phyloP scores from a whole-genome alignment of 257 asterid species.

The Solanum gracilifrons region DNA sequence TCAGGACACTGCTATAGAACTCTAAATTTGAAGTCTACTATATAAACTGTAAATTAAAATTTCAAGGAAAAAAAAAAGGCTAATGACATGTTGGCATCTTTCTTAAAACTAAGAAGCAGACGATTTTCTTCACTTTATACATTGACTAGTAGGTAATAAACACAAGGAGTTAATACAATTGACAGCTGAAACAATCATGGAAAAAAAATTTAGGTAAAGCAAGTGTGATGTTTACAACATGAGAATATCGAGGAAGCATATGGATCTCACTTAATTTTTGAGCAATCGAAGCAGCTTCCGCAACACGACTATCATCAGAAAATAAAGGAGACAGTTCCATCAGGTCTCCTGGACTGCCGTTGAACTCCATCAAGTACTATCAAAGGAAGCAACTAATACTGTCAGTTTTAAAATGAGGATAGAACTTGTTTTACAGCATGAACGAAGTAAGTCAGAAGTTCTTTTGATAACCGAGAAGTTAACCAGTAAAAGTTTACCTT shows the following conservation, averaged over 20 bases:
- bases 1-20: not conserved
- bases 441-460: not conserved
- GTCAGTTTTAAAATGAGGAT: not conserved
- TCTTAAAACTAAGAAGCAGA: not conserved
- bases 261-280: constrained; percentile 84
- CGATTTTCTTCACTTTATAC: not conserved
- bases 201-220: not conserved
- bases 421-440: not conserved
- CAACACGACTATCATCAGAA: constrained; percentile 97
- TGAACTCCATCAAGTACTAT: constrained; percentile 99
- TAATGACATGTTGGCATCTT: not conserved
- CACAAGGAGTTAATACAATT: not conserved
- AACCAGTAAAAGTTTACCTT: constrained; percentile 36
- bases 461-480: not conserved
- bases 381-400: constrained; percentile 11
- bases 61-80: not conserved
- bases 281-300: constrained; percentile 98
- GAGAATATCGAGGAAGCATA: not conserved
- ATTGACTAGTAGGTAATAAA: not conserved
- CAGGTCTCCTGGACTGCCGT: constrained; percentile 93
- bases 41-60: not conserved
- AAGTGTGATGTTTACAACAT: not conserved
- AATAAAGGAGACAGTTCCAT: constrained; percentile 97
- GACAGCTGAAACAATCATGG: not conserved
- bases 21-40: not conserved